These are phyloP conservation scores for Arxiozyma bovina DNA, from an alignment of 1,139 yeast species.

Conservation along the genomic window DNA sequence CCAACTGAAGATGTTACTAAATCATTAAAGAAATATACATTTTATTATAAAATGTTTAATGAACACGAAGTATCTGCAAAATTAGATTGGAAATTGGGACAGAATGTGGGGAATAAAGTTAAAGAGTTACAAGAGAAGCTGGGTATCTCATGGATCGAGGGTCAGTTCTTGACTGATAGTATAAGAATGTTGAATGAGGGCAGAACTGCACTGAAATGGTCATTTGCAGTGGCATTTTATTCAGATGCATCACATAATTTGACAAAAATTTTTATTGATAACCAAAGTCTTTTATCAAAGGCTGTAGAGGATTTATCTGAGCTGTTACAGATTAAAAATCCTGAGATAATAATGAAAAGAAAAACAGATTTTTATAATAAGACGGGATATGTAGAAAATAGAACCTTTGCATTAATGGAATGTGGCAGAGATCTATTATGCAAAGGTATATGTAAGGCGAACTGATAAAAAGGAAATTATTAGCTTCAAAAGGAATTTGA, in stretches of 20 bases:
- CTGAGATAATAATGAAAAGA: slow-evolving; percentile 41
- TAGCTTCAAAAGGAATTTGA: neutral
- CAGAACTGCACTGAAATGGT: slow-evolving; percentile 79
- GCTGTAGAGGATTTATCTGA: slow-evolving; percentile 77
- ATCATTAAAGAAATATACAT: slow-evolving; percentile 59
- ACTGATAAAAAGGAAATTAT: neutral
- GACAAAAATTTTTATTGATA: slow-evolving; percentile 58
- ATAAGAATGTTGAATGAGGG: slow-evolving; percentile 58
- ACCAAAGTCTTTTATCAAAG: slow-evolving; percentile 60
- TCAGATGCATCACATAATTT: slow-evolving; percentile 41
- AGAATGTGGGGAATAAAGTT: slow-evolving; percentile 56
- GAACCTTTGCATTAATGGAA: slow-evolving; percentile 44
- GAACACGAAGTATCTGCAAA: slow-evolving; percentile 73
- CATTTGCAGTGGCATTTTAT: slow-evolving; percentile 75
- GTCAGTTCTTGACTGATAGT: slow-evolving; percentile 72
- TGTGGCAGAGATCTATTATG: slow-evolving; percentile 40
- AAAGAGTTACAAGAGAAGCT: slow-evolving; percentile 53
- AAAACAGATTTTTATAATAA: slow-evolving; percentile 45
- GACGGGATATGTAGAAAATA: slow-evolving; percentile 38
- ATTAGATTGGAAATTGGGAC: slow-evolving; percentile 59
- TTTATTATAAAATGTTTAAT: slow-evolving; percentile 66
- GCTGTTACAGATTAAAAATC: slow-evolving; percentile 53
- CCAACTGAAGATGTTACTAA: slow-evolving; percentile 32
- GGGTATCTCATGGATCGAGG: slow-evolving; percentile 81
- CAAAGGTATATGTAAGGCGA: slow-evolving; percentile 29